Conservation (phyloP, 192 early-diverging fungal species). For the Backusella westeae region DNA sequence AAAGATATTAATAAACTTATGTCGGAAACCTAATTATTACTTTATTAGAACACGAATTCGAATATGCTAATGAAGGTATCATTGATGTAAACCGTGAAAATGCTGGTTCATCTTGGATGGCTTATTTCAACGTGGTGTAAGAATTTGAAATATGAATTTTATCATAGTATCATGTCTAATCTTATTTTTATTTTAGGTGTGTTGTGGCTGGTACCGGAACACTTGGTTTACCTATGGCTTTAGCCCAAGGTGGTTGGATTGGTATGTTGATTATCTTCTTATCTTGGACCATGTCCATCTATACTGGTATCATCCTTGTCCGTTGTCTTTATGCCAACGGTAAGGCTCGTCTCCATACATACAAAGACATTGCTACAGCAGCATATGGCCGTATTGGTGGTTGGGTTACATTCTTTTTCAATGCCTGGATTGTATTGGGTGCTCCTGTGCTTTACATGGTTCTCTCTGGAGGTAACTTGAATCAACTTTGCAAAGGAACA, state of each 20-base stretch:
- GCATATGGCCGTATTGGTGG: slow-evolving; percentile 50
- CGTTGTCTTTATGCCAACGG: slow-evolving; percentile 32
- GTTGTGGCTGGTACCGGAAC: slow-evolving; percentile 78
- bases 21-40: not conserved
- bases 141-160: too few relatives aligned
- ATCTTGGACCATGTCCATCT: slow-evolving; percentile 34
- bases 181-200: slow-evolving; percentile 11
- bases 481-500: slow-evolving; percentile 45
- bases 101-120: slow-evolving; percentile 23
- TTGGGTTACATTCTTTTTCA: slow-evolving; percentile 53
- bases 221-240: slow-evolving; percentile 79
- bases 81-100: slow-evolving; percentile 20
- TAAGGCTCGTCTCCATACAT: slow-evolving; percentile 24
- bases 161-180: too few relatives aligned
- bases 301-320: slow-evolving; percentile 37
- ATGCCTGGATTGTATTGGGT: slow-evolving; percentile 47
- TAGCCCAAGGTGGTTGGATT: slow-evolving; percentile 66
- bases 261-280: slow-evolving; percentile 30
- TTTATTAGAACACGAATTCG: slow-evolving; percentile 7
- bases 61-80: slow-evolving; percentile 18
- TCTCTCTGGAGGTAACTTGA: slow-evolving; percentile 59
- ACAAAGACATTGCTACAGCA: slow-evolving; percentile 37
- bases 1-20: not conserved
- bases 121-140: slow-evolving; percentile 49
- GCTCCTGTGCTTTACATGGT: slow-evolving; percentile 61